Conservation (phyloP, 176 grass and related monocot species). For the Miscanthus lutarioriparius region DNA sequence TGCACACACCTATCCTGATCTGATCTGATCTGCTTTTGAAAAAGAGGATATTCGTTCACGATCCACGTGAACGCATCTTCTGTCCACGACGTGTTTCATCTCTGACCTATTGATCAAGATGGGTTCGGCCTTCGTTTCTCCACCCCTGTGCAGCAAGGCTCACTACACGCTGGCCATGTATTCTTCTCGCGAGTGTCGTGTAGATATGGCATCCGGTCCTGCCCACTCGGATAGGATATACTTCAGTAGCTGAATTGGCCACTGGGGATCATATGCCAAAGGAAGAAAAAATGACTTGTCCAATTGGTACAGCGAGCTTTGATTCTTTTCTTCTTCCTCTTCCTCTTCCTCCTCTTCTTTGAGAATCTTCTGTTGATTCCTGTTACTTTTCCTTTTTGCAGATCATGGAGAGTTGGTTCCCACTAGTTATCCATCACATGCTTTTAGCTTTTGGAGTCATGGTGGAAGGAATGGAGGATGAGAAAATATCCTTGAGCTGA, state of each 20-base stretch:
- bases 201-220: not conserved
- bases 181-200: not conserved
- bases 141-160: not conserved
- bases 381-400: not conserved
- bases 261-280: not conserved
- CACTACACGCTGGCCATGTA: not conserved
- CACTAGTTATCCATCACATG: not conserved
- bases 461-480: not conserved
- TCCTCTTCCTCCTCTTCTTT: not conserved
- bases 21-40: not conserved
- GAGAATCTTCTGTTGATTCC: not conserved
- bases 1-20: not conserved
- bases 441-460: not conserved
- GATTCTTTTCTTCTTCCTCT: not conserved
- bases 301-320: not conserved
- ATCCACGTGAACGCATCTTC: not conserved
- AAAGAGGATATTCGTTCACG: not conserved
- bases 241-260: not conserved
- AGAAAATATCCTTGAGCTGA: not conserved
- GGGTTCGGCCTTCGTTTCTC: not conserved
- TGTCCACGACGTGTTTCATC: not conserved
- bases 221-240: not conserved
- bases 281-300: not conserved
- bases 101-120: not conserved
- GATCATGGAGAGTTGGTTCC: slow-evolving; percentile 1